Percentiles rank a stretch among this genome's conserved stretches.
phyloP scores from a whole-genome alignment of 805 yeast species.

The Maudiozyma barnettii region DNA sequence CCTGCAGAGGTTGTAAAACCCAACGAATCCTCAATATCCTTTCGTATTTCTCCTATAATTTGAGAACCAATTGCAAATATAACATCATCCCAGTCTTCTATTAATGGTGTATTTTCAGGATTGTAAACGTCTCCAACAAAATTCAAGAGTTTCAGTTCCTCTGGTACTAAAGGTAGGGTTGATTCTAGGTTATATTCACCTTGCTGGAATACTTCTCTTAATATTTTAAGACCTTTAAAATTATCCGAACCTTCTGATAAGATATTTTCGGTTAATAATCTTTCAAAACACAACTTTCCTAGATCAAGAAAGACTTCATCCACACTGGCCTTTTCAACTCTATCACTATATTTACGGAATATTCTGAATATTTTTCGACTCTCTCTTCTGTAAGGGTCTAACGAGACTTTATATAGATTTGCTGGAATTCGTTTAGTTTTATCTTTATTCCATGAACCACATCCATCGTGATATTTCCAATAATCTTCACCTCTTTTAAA shows the following conservation, averaged over 20 bases:
- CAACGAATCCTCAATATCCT: slow-evolving; percentile 40
- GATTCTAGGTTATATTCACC: slow-evolving; percentile 20
- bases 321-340: slow-evolving; percentile 88
- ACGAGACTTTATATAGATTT: slow-evolving; percentile 65
- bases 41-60: slow-evolving; percentile 45
- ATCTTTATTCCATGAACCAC: slow-evolving; percentile 29
- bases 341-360: slow-evolving; percentile 50
- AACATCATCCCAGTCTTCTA: slow-evolving; percentile 75
- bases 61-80: slow-evolving; percentile 57
- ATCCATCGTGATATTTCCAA: slow-evolving; percentile 60
- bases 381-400: slow-evolving; percentile 87
- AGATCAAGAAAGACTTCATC: slow-evolving; percentile 88
- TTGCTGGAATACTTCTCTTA: slow-evolving; percentile 15
- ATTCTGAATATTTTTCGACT: slow-evolving; percentile 68
- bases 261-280: slow-evolving; percentile 23
- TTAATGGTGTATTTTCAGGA: slow-evolving; percentile 8
- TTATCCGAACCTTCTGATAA: neutral
- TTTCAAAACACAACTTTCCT: slow-evolving; percentile 50
- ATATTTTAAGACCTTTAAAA: neutral
- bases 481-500: slow-evolving; percentile 75
- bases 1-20: slow-evolving; percentile 91
- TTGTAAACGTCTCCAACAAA: slow-evolving; percentile 16
- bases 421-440: slow-evolving; percentile 49
- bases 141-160: slow-evolving; percentile 11
- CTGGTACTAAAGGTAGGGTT: slow-evolving; percentile 19